Evolutionary conservation across 345 rosid species (phyloP).

Genomic region (Raphanus sativus): DNA sequence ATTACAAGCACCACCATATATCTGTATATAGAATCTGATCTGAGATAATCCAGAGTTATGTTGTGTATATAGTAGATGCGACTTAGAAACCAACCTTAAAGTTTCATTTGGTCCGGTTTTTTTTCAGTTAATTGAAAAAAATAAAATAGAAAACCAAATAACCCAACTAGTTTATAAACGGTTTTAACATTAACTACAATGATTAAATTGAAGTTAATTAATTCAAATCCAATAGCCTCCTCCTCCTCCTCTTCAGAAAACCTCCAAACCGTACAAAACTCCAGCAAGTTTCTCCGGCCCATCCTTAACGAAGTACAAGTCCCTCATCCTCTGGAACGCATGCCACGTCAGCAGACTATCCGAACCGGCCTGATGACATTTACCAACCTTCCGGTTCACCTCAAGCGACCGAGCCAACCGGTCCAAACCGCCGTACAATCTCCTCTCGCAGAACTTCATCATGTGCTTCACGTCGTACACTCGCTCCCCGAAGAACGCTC

Average conservation of each 20-base stretch:
- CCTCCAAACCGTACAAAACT: constrained; percentile 81
- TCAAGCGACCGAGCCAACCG: constrained; percentile 64
- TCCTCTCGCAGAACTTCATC: constrained; percentile 67
- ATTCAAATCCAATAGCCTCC: neutral
- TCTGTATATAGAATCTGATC: constrained; percentile 34
- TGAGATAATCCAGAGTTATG: constrained; percentile 15
- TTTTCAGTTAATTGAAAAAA: neutral
- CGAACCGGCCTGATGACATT: constrained; percentile 95
- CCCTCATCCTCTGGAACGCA: constrained; percentile 76
- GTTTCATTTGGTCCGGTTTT: neutral
- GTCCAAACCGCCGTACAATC: constrained; percentile 75
- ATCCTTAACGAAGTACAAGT: constrained; percentile 55
- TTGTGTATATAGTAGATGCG: constrained; percentile 29
- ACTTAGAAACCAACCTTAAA: neutral
- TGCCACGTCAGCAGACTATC: constrained; percentile 93
- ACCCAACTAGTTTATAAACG: neutral
- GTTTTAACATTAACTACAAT: neutral
- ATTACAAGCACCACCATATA: constrained; percentile 3
- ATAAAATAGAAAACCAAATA: neutral
- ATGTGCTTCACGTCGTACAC: constrained; percentile 88
- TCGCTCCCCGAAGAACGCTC: constrained; percentile 59
- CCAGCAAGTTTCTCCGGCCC: constrained; percentile 78
- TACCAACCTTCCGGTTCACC: constrained; percentile 72
- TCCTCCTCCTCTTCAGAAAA: constrained; percentile 17
- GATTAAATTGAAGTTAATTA: constrained; percentile 26